Base-by-base conservation (phyloP, 23 red algal genomes). In the Gracilaria domingensis region DNA sequence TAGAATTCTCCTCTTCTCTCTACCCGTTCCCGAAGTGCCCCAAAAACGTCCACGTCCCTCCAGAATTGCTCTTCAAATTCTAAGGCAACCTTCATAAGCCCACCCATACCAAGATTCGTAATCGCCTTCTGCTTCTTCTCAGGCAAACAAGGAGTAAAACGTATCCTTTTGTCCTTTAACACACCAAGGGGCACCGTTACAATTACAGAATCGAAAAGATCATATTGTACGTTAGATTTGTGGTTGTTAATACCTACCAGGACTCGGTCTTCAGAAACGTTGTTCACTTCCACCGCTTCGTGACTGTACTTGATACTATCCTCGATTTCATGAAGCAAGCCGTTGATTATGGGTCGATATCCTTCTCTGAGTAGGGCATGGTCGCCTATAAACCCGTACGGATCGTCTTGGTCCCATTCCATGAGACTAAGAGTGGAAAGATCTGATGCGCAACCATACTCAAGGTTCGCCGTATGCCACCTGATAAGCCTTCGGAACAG, bases 371-470 rank as follows among this genome's bases (percentile, higher is more conserved):
- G 54, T 11, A 98, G 62, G 71, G 81, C 84, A 88, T 98, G 91
- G 14, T 93, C 91, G 65, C 95, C 95, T 66, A 79, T 75, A 87
- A 98, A 93, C 17, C 80, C 95, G 75, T 82, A 92, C 20, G 91
- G 95, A 85, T 98, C 95, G 48, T 98, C 95, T 60, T 98, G 95
- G 58, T 98, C 95, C 95, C 95, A 98, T 57, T 98, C 86, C 75
- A 82, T 72, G 17, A 94, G 37, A 73, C 91, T 95, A 1, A 98
- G 35, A 48, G 32, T 50, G 24, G 89, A 81, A 0, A 98, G 24
- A 55, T 89, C 79, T n/a, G 95, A 76, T 34, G 90, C 95, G 79
- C 95, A 98, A 60, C 60, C 95, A 77, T 98, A 98, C 66, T 98
- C 95, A n/a, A 98, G 83, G 42, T 98, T 98, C 29, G 95, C 91